Conservation (phyloP, 331 rosid species). For the Quercus phellos region DNA sequence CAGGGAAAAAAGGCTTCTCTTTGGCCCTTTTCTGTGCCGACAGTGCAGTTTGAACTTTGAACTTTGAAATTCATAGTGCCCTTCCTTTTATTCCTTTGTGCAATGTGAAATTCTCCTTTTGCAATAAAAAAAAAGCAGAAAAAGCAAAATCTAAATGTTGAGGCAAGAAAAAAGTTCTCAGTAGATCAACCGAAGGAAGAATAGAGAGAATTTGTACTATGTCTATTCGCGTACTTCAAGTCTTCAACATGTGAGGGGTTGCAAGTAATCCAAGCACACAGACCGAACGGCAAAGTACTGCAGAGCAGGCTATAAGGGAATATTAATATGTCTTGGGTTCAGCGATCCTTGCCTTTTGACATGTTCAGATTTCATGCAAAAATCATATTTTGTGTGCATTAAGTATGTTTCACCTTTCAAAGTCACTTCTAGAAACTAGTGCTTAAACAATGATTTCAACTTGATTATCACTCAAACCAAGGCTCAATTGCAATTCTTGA, state of each 20-base stretch:
- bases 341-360: conserved; percentile 3
- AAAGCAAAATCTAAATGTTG: background rate
- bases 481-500: background rate
- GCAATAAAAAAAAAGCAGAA: background rate
- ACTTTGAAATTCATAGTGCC: background rate
- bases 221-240: background rate
- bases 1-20: background rate
- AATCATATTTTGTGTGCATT: background rate
- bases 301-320: background rate
- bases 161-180: background rate
- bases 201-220: background rate
- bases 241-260: conserved; percentile 17
- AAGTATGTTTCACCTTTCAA: background rate
- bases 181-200: background rate
- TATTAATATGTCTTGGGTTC: conserved; percentile 8
- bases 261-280: conserved; percentile 1
- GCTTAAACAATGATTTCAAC: background rate
- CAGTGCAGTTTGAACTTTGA: background rate
- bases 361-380: background rate
- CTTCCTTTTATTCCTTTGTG: background rate
- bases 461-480: background rate
- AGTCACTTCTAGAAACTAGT: background rate
- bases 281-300: too few species aligned
- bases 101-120: background rate
- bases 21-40: background rate